A percentile compares a stretch with the other conserved stretches of the same genome.
Conservation (phyloP, 2,329 filamentous ascomycete genomes). For the Akanthomyces dipterigenus region DNA sequence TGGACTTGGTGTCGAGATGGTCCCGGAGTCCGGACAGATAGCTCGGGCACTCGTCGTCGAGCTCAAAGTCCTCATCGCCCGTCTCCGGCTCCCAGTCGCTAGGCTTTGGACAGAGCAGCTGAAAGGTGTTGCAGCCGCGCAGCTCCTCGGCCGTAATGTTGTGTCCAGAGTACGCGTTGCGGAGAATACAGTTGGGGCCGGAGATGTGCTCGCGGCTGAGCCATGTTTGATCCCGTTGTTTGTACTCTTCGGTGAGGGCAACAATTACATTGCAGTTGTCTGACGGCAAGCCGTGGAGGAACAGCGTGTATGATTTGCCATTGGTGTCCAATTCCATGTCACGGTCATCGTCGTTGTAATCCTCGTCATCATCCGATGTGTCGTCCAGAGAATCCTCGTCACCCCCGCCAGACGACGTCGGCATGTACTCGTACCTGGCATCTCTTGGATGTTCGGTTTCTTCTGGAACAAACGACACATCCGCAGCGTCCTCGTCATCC, state of each 20-base stretch:
- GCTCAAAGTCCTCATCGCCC: constrained; percentile 17
- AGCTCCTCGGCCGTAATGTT: constrained; percentile 20
- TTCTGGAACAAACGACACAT: not conserved
- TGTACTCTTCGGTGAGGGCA: constrained; percentile 11
- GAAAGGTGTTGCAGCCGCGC: constrained; percentile 20
- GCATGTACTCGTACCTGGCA: not conserved
- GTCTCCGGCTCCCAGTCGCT: constrained; percentile 12
- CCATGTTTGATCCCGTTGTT: not conserved
- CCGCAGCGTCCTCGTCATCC: not conserved
- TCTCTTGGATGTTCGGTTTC: not conserved
- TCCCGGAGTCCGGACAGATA: constrained; percentile 7
- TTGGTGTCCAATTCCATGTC: not conserved
- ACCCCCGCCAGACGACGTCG: not conserved
- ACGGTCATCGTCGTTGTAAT: not conserved
- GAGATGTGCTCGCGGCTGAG: constrained; percentile 19
- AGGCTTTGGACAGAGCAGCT: constrained; percentile 21
- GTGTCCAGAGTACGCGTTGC: constrained; percentile 18
- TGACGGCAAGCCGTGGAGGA: not conserved
- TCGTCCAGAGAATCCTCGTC: not conserved
- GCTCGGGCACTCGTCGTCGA: not conserved
- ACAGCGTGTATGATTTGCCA: not conserved
- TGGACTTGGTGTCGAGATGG: not conserved
- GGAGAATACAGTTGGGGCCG: constrained; percentile 15
- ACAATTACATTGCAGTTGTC: constrained; percentile 5
- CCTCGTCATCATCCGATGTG: not conserved